Evolutionary conservation across 352 stramenopile genomes (phyloP), one percentile per base, ranked within the genome.

Genomic region (Phytophthora multivora): DNA sequence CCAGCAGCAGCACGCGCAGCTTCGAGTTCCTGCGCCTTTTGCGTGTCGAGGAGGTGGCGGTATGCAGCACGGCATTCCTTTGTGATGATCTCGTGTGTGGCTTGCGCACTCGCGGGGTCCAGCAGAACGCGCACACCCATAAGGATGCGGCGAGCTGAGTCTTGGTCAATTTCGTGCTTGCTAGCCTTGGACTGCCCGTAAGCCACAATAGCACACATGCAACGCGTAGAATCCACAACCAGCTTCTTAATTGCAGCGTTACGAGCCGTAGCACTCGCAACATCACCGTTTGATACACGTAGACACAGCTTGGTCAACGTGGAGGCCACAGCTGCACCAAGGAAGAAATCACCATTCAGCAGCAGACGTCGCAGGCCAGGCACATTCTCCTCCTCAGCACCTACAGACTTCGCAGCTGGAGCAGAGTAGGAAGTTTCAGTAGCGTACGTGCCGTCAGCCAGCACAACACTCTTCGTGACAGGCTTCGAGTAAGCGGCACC

Each of bases 401-500:
- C 51, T 0, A 62, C 54, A 23, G 74, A 49, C 48, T 81, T 81
- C 7, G 56, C 55, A 52, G 71, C 79, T 36, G 84, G 83, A 18
- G 73, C 59, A 26, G 76, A 73, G 68, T 97, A 93, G 49, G 90
- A 95, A 13, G 96, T 99, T 75, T 99, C 97, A 4, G 97, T 99
- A 11, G 98, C 98, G 75, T 99, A 99, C 39, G 97, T 99, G 51
- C 98, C 98, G 75, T 99, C 98, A 0, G 97, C 88, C 5, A 99
- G 79, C 21, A 99, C 96, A 33, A 99, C 94, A 62, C 98, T 99
- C 81, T 99, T 99, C 11, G 96, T 98, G 30, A 98, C 84, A 26
- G 95, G 79, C 61, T 97, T 97, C n/a, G 85, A 77, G 54, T 91
- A 90, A 33, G 81, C 81, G n/a, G 83, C 72, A 48, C 57, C 72